A percentile compares a stretch with the other conserved stretches of the same genome.
Conservation (phyloP, 2,329 filamentous ascomycete species). For the Rhynchosporium secalis region DNA sequence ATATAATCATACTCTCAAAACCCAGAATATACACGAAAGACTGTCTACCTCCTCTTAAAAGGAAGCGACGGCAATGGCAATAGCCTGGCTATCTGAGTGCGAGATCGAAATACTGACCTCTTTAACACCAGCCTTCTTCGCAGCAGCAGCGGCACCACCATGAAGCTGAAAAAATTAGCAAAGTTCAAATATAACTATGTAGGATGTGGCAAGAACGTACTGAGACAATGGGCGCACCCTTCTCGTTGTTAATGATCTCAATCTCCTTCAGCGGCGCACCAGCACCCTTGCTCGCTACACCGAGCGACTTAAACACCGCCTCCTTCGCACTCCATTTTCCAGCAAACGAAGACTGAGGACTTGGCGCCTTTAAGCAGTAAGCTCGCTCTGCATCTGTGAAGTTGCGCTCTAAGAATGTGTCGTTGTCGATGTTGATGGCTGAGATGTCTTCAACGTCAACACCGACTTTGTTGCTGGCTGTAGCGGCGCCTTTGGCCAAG, state of each 20-base stretch:
- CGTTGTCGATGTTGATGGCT: slow-evolving; percentile 88
- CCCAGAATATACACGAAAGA: slow-evolving; percentile 22
- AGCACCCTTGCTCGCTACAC: slow-evolving; percentile 81
- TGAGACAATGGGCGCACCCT: slow-evolving; percentile 78
- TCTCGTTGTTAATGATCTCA: slow-evolving; percentile 80
- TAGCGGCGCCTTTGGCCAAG: slow-evolving; percentile 64
- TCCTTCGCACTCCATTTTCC: slow-evolving; percentile 98
- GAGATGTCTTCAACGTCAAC: slow-evolving; percentile 91
- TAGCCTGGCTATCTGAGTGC: slow-evolving; percentile 90
- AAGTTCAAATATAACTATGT: slow-evolving; percentile 20
- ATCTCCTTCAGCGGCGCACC: slow-evolving; percentile 92
- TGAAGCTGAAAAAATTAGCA: slow-evolving; percentile 62
- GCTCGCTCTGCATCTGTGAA: slow-evolving; percentile 82
- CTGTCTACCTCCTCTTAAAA: slow-evolving; percentile 51
- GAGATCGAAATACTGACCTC: slow-evolving; percentile 91
- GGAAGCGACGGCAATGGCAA: slow-evolving; percentile 86
- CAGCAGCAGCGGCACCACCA: slow-evolving; percentile 78
- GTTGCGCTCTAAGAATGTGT: slow-evolving; percentile 92
- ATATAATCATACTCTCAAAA: slow-evolving; percentile 5
- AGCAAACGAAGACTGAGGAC: slow-evolving; percentile 86
- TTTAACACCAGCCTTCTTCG: slow-evolving; percentile 85
- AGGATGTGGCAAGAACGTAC: slow-evolving; percentile 56
- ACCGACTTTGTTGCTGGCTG: slow-evolving; percentile 75
- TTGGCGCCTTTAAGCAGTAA: slow-evolving; percentile 80
- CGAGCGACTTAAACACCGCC: slow-evolving; percentile 96